Evolutionary conservation across 805 yeast genomes (phyloP), one percentile per base, ranked within the genome.

Genomic region (Ogataea dorogensis): DNA sequence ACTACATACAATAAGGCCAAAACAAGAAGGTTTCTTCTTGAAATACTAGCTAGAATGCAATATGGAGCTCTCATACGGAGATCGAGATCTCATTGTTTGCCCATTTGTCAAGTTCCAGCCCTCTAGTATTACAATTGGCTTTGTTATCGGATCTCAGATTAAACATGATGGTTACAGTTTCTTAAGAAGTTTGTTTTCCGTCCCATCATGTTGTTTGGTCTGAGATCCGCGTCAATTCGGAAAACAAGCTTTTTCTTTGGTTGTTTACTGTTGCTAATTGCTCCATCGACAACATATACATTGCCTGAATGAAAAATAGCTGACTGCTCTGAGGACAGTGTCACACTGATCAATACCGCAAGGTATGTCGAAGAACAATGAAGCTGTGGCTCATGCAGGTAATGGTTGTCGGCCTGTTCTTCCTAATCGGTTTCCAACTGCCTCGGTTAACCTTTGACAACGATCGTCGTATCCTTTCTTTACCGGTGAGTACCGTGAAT

Each of bases 321-420:
- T n/a, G n/a, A n/a, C n/a, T n/a, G n/a, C n/a, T n/a, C n/a, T n/a
- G n/a, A n/a, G 33, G 37, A 33, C 27, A 40, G 39, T 36, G 36
- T n/a, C 38, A 36, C 38, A 23, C 25, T 36, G 43, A 45, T 45
- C 49, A 45, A 45, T 45, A 42, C 46, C 29, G 6, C 27, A 5
- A 16, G 40, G 45, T 45, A 42, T 45, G 46, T 45, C 44, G 43
- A 33, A 29, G 29, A 23, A 15, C 22, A 12, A 18, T n/a, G 22
- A n/a, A n/a, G n/a, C n/a, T n/a, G n/a, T n/a, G n/a, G n/a, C n/a
- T n/a, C n/a, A n/a, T n/a, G n/a, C n/a, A n/a, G n/a, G n/a, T n/a
- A n/a, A n/a, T n/a, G n/a, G n/a, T n/a, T n/a, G n/a, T n/a, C n/a
- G n/a, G n/a, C n/a, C n/a, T n/a, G n/a, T n/a, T n/a, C n/a, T 13